Evolutionary conservation across 2,329 filamentous ascomycete species (phyloP).

Genomic region (Arthrobotrys iridis): DNA sequence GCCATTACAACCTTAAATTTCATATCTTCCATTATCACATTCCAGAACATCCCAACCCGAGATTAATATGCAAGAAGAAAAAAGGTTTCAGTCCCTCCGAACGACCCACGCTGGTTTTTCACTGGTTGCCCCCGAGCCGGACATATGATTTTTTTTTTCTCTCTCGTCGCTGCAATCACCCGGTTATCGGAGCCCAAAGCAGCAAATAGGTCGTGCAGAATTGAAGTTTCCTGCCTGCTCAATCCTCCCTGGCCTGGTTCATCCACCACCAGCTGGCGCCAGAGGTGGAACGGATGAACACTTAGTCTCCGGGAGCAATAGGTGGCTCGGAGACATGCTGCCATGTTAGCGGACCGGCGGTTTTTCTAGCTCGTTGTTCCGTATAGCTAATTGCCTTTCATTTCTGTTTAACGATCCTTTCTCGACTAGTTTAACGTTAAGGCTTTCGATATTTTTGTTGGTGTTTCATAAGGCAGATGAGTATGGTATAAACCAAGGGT

Average conservation of each 20-base stretch:
- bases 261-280: conserved; percentile 29
- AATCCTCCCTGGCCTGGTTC: conserved; percentile 1
- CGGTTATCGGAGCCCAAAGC: conserved; percentile 47
- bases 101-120: neutral
- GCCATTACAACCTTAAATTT: conserved; percentile 34
- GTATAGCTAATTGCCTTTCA: neutral
- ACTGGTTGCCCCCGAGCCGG: conserved; percentile 12
- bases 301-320: conserved; percentile 36
- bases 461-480: conserved; percentile 54
- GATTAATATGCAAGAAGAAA: neutral
- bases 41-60: conserved; percentile 23
- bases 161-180: conserved; percentile 18
- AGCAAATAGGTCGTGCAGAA: conserved; percentile 48
- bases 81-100: conserved; percentile 17
- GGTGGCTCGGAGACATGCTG: neutral
- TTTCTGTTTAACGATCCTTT: conserved; percentile 20
- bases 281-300: conserved; percentile 11
- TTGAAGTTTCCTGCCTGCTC: conserved; percentile 3
- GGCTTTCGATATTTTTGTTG: neutral
- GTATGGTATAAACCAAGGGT: conserved; percentile 36
- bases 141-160: conserved; percentile 21
- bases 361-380: neutral
- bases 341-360: conserved; percentile 12
- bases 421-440: conserved; percentile 14
- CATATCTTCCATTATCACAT: conserved; percentile 31